Conservation (phyloP, 441 rosid genomes). For the Euphorbia neoarborescens region DNA sequence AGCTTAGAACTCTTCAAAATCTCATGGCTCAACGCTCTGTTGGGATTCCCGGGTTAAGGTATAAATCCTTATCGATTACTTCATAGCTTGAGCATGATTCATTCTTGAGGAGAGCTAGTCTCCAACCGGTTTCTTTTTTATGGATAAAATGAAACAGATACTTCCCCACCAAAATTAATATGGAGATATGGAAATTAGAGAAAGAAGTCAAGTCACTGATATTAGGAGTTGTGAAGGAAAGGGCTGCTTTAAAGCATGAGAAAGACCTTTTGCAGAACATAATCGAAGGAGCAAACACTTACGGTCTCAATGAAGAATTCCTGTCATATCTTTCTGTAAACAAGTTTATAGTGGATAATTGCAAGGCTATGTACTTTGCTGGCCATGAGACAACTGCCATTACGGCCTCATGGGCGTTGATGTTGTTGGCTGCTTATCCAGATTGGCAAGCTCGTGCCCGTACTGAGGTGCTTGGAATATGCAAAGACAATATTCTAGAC, state of each 20-base stretch:
- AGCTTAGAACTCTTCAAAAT: constrained; percentile 30
- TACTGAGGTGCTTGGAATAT: constrained; percentile 25
- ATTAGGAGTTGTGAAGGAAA: constrained; percentile 26
- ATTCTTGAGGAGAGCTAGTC: not conserved
- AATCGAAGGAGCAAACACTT: constrained; percentile 27
- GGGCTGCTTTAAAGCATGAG: constrained; percentile 21
- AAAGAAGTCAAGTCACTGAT: constrained; percentile 32
- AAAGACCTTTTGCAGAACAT: constrained; percentile 38
- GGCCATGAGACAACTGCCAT: constrained; percentile 43
- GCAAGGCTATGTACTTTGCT: constrained; percentile 45
- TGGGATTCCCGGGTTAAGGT: constrained; percentile 42
- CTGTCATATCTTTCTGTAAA: constrained; percentile 16
- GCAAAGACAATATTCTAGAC: constrained; percentile 22
- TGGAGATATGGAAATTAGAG: constrained; percentile 37
- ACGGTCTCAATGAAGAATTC: constrained; percentile 12
- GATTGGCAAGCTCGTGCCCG: constrained; percentile 44
- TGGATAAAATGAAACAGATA: constrained; percentile 20
- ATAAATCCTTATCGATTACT: not conserved
- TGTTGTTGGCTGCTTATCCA: constrained; percentile 37
- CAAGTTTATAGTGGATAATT: constrained; percentile 42
- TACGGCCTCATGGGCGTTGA: constrained; percentile 37
- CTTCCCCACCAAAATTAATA: constrained; percentile 23
- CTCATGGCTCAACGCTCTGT: constrained; percentile 27
- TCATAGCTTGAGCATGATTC: not conserved
- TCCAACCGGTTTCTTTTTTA: not conserved